phyloP scores from a whole-genome alignment of 352 stramenopile species.

The Phytophthora podocarpi region DNA sequence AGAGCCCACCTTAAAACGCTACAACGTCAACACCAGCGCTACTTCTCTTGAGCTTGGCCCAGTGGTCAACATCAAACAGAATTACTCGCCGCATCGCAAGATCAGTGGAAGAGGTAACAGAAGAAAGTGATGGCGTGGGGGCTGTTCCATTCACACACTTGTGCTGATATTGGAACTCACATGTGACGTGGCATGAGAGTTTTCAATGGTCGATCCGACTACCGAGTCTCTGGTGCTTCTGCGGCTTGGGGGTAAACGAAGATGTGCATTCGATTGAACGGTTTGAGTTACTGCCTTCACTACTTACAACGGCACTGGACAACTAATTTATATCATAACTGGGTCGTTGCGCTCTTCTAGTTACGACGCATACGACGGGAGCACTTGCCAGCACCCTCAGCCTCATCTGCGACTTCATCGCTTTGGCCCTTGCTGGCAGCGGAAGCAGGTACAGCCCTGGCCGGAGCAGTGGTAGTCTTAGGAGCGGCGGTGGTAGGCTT shows the following conservation, averaged over 20 bases:
- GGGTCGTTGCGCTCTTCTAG: constrained; percentile 6
- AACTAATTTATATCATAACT: constrained; percentile 2
- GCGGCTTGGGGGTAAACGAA: constrained; percentile 4
- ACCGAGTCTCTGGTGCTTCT: not conserved
- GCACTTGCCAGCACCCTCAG: constrained; percentile 23
- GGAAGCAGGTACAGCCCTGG: not conserved
- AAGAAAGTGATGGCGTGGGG: constrained; percentile 2
- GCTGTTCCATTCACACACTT: not conserved
- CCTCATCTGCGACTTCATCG: constrained; percentile 20
- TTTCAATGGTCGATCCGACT: constrained; percentile 2
- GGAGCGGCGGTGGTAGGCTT: constrained; percentile 13
- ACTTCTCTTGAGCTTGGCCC: constrained; percentile 23
- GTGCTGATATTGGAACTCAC: not conserved
- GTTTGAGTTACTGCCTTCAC: constrained; percentile 10
- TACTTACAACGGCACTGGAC: constrained; percentile 1
- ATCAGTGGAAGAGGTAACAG: too few relatives aligned
- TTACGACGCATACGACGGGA: constrained; percentile 30
- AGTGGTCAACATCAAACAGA: too few relatives aligned
- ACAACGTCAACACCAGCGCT: constrained; percentile 13
- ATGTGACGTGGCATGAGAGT: constrained; percentile 31
- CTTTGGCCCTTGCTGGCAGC: constrained; percentile 15
- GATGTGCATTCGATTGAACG: constrained; percentile 3
- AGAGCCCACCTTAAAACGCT: too few relatives aligned
- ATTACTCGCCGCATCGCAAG: not conserved
- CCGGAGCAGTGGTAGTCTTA: constrained; percentile 7